Evolutionary conservation across 352 stramenopile species (phyloP).

Genomic region (Phytophthora multivora): DNA sequence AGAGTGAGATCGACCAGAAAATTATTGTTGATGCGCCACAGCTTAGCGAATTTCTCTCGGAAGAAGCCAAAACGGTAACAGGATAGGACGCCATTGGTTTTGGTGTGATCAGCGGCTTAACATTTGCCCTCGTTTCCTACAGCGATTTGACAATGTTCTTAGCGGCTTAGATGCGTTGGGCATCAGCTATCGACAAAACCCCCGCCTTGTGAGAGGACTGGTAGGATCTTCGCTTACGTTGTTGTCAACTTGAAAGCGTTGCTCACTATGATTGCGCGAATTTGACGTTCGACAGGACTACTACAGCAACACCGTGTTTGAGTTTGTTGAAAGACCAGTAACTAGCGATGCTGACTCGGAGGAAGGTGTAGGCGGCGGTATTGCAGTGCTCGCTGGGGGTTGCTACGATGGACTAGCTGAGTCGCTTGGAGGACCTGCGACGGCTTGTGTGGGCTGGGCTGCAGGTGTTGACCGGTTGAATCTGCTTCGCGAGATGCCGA

Average conservation of each 20-base stretch:
- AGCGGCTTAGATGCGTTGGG: conserved; percentile 62
- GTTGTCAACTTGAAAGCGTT: not conserved
- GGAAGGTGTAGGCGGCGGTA: conserved; percentile 42
- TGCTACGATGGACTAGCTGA: conserved; percentile 84
- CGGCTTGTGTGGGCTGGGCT: conserved; percentile 84
- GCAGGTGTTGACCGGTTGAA: conserved; percentile 83
- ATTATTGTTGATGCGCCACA: conserved; percentile 70
- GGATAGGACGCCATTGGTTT: not conserved
- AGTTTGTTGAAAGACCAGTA: conserved; percentile 74
- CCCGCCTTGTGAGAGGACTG: conserved; percentile 80
- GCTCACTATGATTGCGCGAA: conserved; percentile 7
- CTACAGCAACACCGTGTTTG: conserved; percentile 90
- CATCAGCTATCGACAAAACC: conserved; percentile 67
- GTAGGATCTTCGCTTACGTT: conserved; percentile 30
- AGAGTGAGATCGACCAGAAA: conserved; percentile 70
- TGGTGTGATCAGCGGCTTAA: conserved; percentile 1
- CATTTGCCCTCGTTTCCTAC: conserved; percentile 2
- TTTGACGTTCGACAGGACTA: conserved; percentile 66
- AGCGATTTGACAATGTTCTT: conserved; percentile 78
- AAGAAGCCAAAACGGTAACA: conserved; percentile 52
- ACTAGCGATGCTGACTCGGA: conserved; percentile 4
- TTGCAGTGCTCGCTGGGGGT: conserved; percentile 82
- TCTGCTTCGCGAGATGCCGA: conserved; percentile 51
- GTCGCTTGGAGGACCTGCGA: conserved; percentile 60
- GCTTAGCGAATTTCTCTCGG: conserved; percentile 69